phyloP scores from a whole-genome alignment of 164 flowering plant genomes.

The Houttuynia cordata region DNA sequence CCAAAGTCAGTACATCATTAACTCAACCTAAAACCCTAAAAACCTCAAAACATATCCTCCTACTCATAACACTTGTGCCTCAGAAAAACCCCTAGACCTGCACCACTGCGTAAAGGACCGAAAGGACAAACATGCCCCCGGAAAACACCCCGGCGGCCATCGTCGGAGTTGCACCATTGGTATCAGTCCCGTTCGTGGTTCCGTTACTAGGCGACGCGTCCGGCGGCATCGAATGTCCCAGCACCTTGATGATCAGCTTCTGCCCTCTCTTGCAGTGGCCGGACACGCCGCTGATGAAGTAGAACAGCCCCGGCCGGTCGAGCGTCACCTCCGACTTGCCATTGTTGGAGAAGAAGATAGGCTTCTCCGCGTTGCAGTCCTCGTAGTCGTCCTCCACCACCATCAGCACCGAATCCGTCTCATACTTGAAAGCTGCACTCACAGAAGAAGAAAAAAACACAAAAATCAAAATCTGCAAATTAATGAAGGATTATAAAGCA shows the following conservation, averaged over 20 bases:
- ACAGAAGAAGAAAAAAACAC: too few species aligned
- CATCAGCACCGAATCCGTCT: conserved; percentile 54
- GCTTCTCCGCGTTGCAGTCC: conserved; percentile 39
- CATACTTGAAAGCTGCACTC: conserved; percentile 59
- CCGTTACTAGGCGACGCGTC: neutral
- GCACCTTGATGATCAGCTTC: conserved; percentile 49
- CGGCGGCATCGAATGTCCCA: conserved; percentile 8
- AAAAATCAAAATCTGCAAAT: neutral
- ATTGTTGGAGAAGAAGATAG: conserved; percentile 42
- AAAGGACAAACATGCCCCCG: neutral
- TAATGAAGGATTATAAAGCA: too few species aligned
- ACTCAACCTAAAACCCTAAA: neutral
- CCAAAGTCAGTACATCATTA: too few species aligned
- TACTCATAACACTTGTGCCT: neutral
- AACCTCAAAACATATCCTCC: neutral
- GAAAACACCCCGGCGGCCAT: neutral
- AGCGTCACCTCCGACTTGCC: conserved; percentile 41
- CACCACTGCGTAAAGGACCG: neutral
- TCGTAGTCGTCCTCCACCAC: conserved; percentile 41
- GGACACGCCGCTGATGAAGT: conserved; percentile 64
- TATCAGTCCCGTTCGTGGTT: neutral
- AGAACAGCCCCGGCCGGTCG: conserved; percentile 34
- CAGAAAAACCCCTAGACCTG: neutral
- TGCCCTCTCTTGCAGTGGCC: conserved; percentile 64
- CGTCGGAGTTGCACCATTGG: neutral